These are phyloP conservation scores for Lasiosphaeriaceae sp. DNA, from an alignment of 495 filamentous ascomycete genomes.

Conservation along the genomic window DNA sequence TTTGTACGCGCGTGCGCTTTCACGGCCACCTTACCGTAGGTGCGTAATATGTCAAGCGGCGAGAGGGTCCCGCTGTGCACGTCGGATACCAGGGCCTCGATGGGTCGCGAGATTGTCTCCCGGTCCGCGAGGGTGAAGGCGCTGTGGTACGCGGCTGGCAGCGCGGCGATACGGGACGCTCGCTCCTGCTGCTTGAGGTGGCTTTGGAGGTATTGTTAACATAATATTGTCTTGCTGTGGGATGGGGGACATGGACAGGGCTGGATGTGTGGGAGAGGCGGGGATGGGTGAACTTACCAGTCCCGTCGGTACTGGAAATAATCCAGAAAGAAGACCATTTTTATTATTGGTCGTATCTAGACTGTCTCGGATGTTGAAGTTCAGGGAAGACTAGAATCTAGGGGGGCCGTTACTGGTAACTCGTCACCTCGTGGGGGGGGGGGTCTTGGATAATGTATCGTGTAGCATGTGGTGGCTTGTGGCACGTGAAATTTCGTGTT, in stretches of 20 bases:
- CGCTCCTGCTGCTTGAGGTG: slow-evolving; percentile 77
- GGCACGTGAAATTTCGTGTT: too few species aligned
- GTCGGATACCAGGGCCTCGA: slow-evolving; percentile 71
- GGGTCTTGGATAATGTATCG: too few species aligned
- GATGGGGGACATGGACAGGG: too few species aligned
- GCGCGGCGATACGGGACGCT: slow-evolving; percentile 58
- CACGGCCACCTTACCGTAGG: slow-evolving; percentile 88
- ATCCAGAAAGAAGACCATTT: slow-evolving; percentile 52
- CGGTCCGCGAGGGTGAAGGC: slow-evolving; percentile 59
- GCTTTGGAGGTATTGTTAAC: slow-evolving; percentile 40
- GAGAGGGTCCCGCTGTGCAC: slow-evolving; percentile 65
- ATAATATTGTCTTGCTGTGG: neutral
- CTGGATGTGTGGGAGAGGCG: too few species aligned
- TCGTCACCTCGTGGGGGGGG: too few species aligned
- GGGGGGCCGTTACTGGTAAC: too few species aligned
- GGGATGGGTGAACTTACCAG: slow-evolving; percentile 41
- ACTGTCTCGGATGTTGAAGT: neutral
- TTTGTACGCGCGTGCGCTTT: slow-evolving; percentile 85
- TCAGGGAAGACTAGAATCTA: too few species aligned
- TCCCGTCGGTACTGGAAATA: slow-evolving; percentile 58
- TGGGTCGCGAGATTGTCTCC: slow-evolving; percentile 65
- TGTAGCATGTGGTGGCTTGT: too few species aligned
- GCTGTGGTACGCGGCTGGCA: slow-evolving; percentile 62
- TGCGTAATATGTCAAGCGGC: slow-evolving; percentile 70
- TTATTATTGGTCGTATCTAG: neutral